Percentiles rank a stretch among this genome's conserved stretches.
These are phyloP conservation scores for Hymenochaete sp. DNA, from an alignment of 1,284 basidiomycete species.

Conservation along the genomic window DNA sequence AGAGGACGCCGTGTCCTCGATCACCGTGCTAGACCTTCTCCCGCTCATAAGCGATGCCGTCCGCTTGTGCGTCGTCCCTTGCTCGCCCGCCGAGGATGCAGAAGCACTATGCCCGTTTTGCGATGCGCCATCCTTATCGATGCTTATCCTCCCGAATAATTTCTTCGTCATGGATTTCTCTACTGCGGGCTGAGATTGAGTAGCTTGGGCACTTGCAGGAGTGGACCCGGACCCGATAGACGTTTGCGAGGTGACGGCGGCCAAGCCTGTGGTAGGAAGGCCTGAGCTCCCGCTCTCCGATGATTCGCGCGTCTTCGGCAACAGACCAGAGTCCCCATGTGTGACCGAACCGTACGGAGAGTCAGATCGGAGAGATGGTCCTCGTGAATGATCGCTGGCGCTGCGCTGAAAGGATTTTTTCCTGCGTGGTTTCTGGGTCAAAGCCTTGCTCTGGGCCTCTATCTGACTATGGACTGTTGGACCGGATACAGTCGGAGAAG, in stretches of 20 bases:
- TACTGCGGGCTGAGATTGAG: slow-evolving; percentile 24
- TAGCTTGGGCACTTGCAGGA: slow-evolving; percentile 20
- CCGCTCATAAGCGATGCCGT: slow-evolving; percentile 43
- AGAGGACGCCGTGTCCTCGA: slow-evolving; percentile 17
- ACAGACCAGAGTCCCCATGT: slow-evolving; percentile 8
- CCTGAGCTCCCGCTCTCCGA: slow-evolving; percentile 12
- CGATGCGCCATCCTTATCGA: slow-evolving; percentile 28
- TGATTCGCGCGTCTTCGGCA: slow-evolving; percentile 12
- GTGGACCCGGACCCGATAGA: slow-evolving; percentile 13
- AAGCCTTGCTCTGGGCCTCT: slow-evolving; percentile 49
- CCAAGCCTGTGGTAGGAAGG: background rate
- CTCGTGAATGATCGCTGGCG: slow-evolving; percentile 25
- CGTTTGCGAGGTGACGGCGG: background rate
- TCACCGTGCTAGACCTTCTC: slow-evolving; percentile 12
- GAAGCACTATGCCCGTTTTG: slow-evolving; percentile 38
- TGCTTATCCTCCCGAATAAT: slow-evolving; percentile 16
- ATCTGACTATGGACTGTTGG: slow-evolving; percentile 66
- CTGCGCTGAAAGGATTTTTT: slow-evolving; percentile 58
- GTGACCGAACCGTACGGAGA: slow-evolving; percentile 18
- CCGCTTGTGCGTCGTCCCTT: slow-evolving; percentile 38
- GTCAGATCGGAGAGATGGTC: slow-evolving; percentile 18
- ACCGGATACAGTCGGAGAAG: slow-evolving; percentile 8
- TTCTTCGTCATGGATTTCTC: slow-evolving; percentile 17
- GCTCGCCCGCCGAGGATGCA: slow-evolving; percentile 46
- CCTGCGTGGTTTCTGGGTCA: slow-evolving; percentile 43